A percentile compares a stretch with the other conserved stretches of the same genome.
These are phyloP conservation scores for Vigna unguiculata DNA, from an alignment of 306 rosid species.

Conservation along the genomic window DNA sequence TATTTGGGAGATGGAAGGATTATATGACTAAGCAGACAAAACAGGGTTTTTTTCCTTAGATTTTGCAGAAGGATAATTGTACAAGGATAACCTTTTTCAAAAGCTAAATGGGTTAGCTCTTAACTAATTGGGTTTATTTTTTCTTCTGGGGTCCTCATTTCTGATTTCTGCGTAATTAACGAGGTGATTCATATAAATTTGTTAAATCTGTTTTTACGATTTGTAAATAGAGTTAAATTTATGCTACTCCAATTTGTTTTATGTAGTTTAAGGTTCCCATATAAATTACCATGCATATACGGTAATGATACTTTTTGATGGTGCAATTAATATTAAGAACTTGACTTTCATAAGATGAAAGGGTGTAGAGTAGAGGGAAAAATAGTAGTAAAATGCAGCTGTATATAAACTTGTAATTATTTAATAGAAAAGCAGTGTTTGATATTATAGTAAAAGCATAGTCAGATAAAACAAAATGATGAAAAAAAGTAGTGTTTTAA, in stretches of 20 bases:
- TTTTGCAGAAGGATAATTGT: slow-evolving; percentile 40
- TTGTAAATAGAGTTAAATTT: neutral
- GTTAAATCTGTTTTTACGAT: neutral
- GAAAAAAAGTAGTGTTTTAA: too few relatives aligned
- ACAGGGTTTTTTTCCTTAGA: slow-evolving; percentile 6
- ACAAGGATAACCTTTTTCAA: neutral
- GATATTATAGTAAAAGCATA: too few relatives aligned
- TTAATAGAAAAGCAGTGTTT: too few relatives aligned
- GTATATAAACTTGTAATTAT: too few relatives aligned
- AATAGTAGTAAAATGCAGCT: too few relatives aligned
- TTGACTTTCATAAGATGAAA: too few relatives aligned
- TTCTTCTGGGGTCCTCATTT: neutral
- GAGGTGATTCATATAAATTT: slow-evolving; percentile 17
- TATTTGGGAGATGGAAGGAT: slow-evolving; percentile 85
- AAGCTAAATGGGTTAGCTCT: slow-evolving; percentile 19
- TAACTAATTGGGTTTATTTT: slow-evolving; percentile 8
- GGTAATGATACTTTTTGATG: too few relatives aligned
- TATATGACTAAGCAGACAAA: slow-evolving; percentile 68
- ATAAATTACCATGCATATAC: neutral
- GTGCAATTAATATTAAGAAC: too few relatives aligned
- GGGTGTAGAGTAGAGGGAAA: too few relatives aligned
- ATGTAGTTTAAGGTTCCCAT: neutral
- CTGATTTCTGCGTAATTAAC: slow-evolving; percentile 9
- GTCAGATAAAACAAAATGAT: too few relatives aligned
- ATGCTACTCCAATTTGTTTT: neutral